Evolutionary conservation across 2,329 filamentous ascomycete species (phyloP).

Genomic region (Hypoxylon sp.): DNA sequence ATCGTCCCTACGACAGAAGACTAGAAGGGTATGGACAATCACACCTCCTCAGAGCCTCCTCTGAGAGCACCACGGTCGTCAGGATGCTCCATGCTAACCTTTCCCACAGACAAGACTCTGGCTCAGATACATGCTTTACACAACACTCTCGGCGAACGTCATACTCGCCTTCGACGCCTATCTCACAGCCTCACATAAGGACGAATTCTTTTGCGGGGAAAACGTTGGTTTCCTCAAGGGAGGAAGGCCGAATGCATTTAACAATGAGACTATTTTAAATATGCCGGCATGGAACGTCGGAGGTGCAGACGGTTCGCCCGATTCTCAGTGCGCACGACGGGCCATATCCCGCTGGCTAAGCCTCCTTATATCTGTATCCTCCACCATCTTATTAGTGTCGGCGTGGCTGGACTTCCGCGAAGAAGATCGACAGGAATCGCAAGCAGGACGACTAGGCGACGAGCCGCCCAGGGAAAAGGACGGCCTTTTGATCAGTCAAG

Average conservation of each 20-base stretch:
- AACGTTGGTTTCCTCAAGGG: background rate
- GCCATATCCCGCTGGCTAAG: conserved; percentile 13
- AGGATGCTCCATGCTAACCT: background rate
- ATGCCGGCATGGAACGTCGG: background rate
- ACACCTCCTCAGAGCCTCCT: background rate
- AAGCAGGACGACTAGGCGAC: background rate
- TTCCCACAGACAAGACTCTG: conserved; percentile 9
- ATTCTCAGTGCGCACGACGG: background rate
- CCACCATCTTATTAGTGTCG: conserved; percentile 17
- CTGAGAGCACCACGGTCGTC: no score
- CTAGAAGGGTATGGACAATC: conserved; percentile 10
- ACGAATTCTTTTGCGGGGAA: background rate
- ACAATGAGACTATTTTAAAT: background rate
- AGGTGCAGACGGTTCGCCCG: background rate
- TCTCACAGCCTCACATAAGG: background rate
- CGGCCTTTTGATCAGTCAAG: background rate
- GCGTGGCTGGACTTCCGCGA: conserved; percentile 26
- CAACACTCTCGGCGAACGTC: conserved; percentile 18
- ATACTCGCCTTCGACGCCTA: conserved; percentile 17
- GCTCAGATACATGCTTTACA: conserved; percentile 15
- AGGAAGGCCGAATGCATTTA: background rate
- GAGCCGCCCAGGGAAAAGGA: conserved; percentile 4
- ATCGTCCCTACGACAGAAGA: conserved; percentile 2
- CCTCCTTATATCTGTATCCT: conserved; percentile 22
- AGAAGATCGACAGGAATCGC: conserved; percentile 7